Conservation (phyloP, 2,329 filamentous ascomycete genomes). For the Colletotrichum echinochloae region DNA sequence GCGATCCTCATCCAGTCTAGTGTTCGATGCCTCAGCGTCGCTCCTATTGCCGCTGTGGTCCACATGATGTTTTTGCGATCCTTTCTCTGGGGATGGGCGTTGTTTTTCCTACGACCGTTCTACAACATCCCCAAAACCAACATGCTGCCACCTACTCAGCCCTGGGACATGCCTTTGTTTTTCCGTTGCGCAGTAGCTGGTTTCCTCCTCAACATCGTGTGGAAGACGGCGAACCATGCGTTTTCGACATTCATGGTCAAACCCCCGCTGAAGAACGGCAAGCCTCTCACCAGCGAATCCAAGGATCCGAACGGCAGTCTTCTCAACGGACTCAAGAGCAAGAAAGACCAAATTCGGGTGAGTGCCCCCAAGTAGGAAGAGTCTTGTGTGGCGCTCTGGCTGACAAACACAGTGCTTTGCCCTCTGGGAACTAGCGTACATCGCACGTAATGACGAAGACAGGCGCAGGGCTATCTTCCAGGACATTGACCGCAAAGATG, state of each 20-base stretch:
- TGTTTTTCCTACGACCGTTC: constrained; percentile 77
- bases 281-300: constrained; percentile 84
- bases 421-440: constrained; percentile 89
- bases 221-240: constrained; percentile 80
- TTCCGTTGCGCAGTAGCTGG: constrained; percentile 71
- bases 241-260: constrained; percentile 86
- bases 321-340: constrained; percentile 84
- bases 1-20: constrained; percentile 52
- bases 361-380: constrained; percentile 42
- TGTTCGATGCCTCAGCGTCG: constrained; percentile 55
- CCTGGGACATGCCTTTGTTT: constrained; percentile 67
- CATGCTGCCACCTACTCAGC: constrained; percentile 69
- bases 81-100: constrained; percentile 75
- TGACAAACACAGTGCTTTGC: constrained; percentile 68
- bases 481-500: constrained; percentile 86
- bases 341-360: constrained; percentile 81
- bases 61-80: constrained; percentile 74
- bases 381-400: not conserved
- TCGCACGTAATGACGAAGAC: constrained; percentile 79
- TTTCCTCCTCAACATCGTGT: constrained; percentile 75
- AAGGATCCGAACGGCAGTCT: constrained; percentile 94
- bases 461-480: constrained; percentile 85
- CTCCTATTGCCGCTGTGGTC: constrained; percentile 63
- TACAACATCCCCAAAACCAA: constrained; percentile 81
- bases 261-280: constrained; percentile 85